Evolutionary conservation across 2,329 filamentous ascomycete genomes (phyloP).

Genomic region (Metarhizium brunneum): DNA sequence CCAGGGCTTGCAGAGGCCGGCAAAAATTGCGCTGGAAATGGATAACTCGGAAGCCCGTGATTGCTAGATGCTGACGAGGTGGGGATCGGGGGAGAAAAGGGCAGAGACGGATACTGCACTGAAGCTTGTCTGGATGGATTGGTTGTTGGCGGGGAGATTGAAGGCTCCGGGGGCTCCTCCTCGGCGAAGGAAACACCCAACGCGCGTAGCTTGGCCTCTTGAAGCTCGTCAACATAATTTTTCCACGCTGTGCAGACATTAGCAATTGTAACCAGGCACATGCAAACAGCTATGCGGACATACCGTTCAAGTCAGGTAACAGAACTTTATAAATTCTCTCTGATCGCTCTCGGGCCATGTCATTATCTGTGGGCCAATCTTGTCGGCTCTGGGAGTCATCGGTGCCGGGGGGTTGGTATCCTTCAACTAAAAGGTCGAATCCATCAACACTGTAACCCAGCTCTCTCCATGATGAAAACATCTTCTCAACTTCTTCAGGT

Average conservation of each 20-base stretch:
- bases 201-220: constrained; percentile 86
- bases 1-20: constrained; percentile 54
- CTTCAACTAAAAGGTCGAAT: constrained; percentile 53
- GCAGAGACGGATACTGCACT: constrained; percentile 63
- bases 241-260: constrained; percentile 45
- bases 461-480: constrained; percentile 57
- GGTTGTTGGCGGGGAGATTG: constrained; percentile 57
- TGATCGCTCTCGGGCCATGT: constrained; percentile 47
- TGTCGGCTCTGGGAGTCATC: constrained; percentile 54
- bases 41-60: constrained; percentile 43
- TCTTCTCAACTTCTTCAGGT: constrained; percentile 46
- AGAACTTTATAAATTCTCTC: constrained; percentile 49
- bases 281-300: constrained; percentile 11
- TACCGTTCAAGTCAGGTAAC: constrained; percentile 60
- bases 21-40: constrained; percentile 50
- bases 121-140: constrained; percentile 60
- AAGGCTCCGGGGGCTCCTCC: constrained; percentile 56
- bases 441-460: constrained; percentile 60
- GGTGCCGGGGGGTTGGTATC: constrained; percentile 25
- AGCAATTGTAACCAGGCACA: not conserved
- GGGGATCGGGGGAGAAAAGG: constrained; percentile 77
- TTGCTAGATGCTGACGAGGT: constrained; percentile 70
- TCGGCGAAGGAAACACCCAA: constrained; percentile 77
- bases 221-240: constrained; percentile 69
- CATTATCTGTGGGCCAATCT: constrained; percentile 56